Evolutionary conservation across 2,329 filamentous ascomycete genomes (phyloP), one percentile per base, ranked within the genome.

Genomic region (Talaromyces amestolkiae): DNA sequence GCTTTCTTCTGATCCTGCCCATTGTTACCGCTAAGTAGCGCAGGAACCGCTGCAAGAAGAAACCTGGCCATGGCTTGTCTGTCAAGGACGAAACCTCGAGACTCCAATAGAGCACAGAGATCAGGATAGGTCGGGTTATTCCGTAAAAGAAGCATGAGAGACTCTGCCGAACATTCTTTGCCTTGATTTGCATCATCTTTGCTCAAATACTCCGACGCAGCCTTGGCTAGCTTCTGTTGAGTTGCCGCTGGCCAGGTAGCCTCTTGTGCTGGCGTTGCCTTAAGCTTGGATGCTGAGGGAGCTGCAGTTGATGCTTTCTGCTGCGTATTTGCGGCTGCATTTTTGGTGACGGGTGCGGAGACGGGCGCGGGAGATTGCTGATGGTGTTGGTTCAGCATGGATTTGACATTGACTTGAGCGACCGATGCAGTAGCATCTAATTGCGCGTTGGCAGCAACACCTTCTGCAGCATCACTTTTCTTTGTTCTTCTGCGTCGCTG

Each of bases 61-160:
- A 79, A 80, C 67, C 82, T 79, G 11, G 86, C 86, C 69, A 88
- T 84, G 0, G 78, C 74, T 6, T 83, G 80, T 63, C 84, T 78
- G 67, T 87, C 82, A 39, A 87, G 76, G 37, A 72, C 76, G 17
- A 86, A 74, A 0, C 82, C 83, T 69, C 78, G 78, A 1, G 69
- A 71, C 67, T 88, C 85, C 5, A 87, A 72, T 54, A 78, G 76
- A 66, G 84, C 80, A 69, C 86, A 88, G 2, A 87, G 73, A 60
- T 84, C 79, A 66, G 82, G 80, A 67, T 87, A 87, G 2, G 80
- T 84, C 2, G 85, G 84, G 68, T 87, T 86, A 8, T 74, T 71
- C 59, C 85, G 77, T 9, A 88, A 76, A 43, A 87, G 77, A 1
- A 70, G 72, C 24, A 81, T 71, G 10, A 87, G 75, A 22, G 80